Percentiles rank a stretch among this genome's conserved stretches.
Evolutionary conservation across 805 yeast genomes (phyloP).

Genomic region (Saccharomyces jurei): DNA sequence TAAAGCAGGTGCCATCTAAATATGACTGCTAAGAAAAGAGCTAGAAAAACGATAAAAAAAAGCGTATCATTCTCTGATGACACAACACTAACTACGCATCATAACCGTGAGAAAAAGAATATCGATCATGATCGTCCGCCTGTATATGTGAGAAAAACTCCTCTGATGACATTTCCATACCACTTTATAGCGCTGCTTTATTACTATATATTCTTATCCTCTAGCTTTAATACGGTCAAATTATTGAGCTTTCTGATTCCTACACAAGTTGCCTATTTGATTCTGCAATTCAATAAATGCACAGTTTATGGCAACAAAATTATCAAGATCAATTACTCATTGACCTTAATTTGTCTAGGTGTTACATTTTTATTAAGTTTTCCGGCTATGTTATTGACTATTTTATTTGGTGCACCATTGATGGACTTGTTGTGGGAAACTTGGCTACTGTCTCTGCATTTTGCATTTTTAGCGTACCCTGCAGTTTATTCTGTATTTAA

Average conservation of each 20-base stretch:
- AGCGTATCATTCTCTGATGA: conserved; percentile 31
- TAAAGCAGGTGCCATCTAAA: not conserved
- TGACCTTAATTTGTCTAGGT: conserved; percentile 18
- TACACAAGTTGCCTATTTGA: conserved; percentile 31
- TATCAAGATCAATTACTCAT: conserved; percentile 22
- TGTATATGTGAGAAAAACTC: conserved; percentile 26
- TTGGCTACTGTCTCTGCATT: conserved; percentile 50
- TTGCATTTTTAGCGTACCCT: conserved; percentile 50
- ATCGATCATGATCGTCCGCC: conserved; percentile 26
- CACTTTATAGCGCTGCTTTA: conserved; percentile 29
- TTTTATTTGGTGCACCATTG: conserved; percentile 79
- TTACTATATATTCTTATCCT: conserved; percentile 25
- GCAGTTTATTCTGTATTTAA: conserved; percentile 56
- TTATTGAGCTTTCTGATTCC: conserved; percentile 27
- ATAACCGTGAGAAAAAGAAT: conserved; percentile 16
- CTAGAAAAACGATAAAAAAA: conserved; percentile 14
- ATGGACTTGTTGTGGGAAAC: conserved; percentile 47
- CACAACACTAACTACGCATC: conserved; percentile 18
- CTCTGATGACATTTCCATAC: conserved; percentile 22
- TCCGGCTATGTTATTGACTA: conserved; percentile 31
- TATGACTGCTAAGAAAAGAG: conserved; percentile 21
- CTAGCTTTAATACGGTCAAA: conserved; percentile 21
- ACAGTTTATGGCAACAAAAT: conserved; percentile 30
- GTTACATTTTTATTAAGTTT: conserved; percentile 21
- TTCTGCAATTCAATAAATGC: conserved; percentile 28